Base-by-base conservation (phyloP, 2,329 filamentous ascomycete species). In the Fusarium papillatum region DNA sequence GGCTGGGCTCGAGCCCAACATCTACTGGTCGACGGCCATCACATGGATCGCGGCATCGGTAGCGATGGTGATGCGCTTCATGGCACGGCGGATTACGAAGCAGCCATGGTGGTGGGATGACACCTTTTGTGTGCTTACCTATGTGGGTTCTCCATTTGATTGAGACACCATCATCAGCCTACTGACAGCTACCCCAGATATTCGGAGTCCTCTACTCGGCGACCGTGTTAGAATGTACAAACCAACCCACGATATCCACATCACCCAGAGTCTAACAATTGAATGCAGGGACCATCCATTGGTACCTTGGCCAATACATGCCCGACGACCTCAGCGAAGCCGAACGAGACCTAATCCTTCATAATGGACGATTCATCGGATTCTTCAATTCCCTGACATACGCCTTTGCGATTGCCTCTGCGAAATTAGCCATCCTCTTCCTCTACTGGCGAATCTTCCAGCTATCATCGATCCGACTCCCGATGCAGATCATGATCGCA, bases 361-460 rank as follows among this genome's bases (percentile, higher is more conserved):
- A 71, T 7, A 64, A 73, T 17, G 69, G 76, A 3, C 62, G 78
- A 1, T 66, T 78, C 7, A 53, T 79, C 4, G 31, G 60, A 5
- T 79, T 70, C 43, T 64, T 72, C 41, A 76, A 72, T 17, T 74
- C 71, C 2, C 13, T 78, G 0, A 70, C 61, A 38, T 83, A 83
- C 31, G 75, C 77, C 1, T 80, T 72, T 10, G 78, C 81, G 0
- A 73, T 83, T 2, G 79, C 76, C 2, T 79, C 75, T 14, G 74
- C 76, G 1, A 83, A 83, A 61, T 36, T 82, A 8, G 73, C 82
- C 2, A 78, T 83, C 13, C 70, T 83, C 4, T 76, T 50, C 22
- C 75, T 83, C 7, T 83, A 83, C 64, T 81, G 78, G 76, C 78
- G 81, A 13, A 43, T 83, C 0, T 83, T 83, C 57, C 71, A 74